phyloP scores from a whole-genome alignment of 106 monocot species.

The Dactylorhiza incarnata region DNA sequence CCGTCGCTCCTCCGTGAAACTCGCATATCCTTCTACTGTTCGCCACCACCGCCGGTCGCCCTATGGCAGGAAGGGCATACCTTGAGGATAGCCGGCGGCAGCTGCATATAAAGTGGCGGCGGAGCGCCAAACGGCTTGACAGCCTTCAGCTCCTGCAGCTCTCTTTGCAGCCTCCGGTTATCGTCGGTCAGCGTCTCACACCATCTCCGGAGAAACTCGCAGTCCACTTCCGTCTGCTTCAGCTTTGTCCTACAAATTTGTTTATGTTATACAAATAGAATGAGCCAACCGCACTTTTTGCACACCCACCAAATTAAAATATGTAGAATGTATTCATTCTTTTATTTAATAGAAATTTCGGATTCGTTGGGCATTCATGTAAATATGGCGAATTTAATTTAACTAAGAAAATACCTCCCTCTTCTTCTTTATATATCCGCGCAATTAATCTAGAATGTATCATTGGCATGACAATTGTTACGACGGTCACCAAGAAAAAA shows the following conservation, averaged over 20 bases:
- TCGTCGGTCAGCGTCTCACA: constrained; percentile 52
- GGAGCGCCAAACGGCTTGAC: constrained; percentile 7
- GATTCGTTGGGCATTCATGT: too few relatives aligned
- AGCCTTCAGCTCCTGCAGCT: constrained; percentile 40
- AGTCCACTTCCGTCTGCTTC: constrained; percentile 59
- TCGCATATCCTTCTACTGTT: neutral
- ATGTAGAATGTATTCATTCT: too few relatives aligned
- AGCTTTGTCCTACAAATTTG: constrained; percentile 37
- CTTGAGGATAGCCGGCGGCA: constrained; percentile 10
- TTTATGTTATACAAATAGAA: neutral
- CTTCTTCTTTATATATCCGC: too few relatives aligned
- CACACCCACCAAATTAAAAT: too few relatives aligned
- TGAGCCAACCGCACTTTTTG: neutral
- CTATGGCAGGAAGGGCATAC: constrained; percentile 47
- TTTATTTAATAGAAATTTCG: too few relatives aligned
- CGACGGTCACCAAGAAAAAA: too few relatives aligned
- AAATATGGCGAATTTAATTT: too few relatives aligned
- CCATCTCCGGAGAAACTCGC: constrained; percentile 42
- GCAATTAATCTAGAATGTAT: too few relatives aligned
- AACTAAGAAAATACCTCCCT: too few relatives aligned
- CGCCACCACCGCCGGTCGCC: neutral
- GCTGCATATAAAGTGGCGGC: constrained; percentile 9
- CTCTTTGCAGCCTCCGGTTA: constrained; percentile 44
- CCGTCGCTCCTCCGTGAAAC: neutral
- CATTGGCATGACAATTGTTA: too few relatives aligned